These are phyloP conservation scores for Paramecium sexaurelia DNA, from an alignment of 73 alveolate genomes.

Conservation along the genomic window DNA sequence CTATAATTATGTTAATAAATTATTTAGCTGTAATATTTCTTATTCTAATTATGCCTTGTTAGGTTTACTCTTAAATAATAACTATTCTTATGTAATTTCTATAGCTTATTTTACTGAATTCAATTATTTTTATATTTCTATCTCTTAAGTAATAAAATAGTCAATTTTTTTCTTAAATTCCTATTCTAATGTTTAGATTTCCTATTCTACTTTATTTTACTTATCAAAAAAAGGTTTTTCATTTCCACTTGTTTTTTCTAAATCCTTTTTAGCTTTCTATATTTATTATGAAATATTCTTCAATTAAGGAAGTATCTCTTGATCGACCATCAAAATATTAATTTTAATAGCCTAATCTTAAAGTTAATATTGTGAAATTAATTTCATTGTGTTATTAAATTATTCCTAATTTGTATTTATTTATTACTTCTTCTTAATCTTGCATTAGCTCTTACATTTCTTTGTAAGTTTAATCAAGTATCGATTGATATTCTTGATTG, in stretches of 20 bases:
- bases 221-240: background rate
- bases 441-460: background rate
- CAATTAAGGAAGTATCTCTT: background rate
- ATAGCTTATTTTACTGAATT: background rate
- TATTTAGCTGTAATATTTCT: background rate
- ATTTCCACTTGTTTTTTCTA: background rate
- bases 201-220: background rate
- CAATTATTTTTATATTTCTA: background rate
- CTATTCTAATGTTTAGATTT: background rate
- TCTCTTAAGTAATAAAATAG: background rate
- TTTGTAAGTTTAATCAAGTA: background rate
- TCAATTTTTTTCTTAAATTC: slow-evolving; percentile 1
- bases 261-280: background rate
- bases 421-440: background rate
- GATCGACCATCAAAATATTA: background rate
- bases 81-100: background rate
- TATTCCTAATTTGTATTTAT: background rate
- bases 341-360: background rate
- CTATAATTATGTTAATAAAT: background rate
- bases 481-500: background rate
- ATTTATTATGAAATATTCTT: background rate
- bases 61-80: background rate
- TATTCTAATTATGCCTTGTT: slow-evolving; percentile 17
- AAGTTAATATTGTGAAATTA: background rate
- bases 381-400: background rate